Conservation (phyloP, 2,329 filamentous ascomycete genomes). For the Ascocoryne sarcoides region DNA sequence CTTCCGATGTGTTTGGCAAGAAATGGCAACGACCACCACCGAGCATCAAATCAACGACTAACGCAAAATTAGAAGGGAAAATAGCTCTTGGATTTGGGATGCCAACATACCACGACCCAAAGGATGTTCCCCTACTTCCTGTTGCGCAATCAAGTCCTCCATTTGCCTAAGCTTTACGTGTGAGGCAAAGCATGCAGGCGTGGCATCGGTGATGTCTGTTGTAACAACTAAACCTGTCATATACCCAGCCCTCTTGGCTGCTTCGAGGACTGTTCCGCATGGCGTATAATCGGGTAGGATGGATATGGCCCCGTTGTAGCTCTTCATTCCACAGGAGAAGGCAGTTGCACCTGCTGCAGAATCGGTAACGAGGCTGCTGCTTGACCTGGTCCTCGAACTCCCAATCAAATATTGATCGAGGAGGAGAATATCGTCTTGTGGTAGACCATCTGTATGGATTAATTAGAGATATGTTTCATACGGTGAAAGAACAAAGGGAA, state of each 20-base stretch:
- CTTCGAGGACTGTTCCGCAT: slow-evolving; percentile 88
- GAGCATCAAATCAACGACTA: slow-evolving; percentile 80
- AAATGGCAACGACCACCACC: slow-evolving; percentile 93
- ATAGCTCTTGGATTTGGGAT: slow-evolving; percentile 28
- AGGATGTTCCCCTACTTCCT: slow-evolving; percentile 82
- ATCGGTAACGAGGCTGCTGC: slow-evolving; percentile 81
- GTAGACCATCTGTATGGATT: slow-evolving; percentile 46
- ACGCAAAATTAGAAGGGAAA: neutral
- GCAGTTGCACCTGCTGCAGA: slow-evolving; percentile 95
- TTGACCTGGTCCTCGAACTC: slow-evolving; percentile 76
- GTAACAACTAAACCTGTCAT: slow-evolving; percentile 91
- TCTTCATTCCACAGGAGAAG: slow-evolving; percentile 87
- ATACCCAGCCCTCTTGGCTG: slow-evolving; percentile 85
- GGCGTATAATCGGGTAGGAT: slow-evolving; percentile 76
- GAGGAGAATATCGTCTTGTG: slow-evolving; percentile 63
- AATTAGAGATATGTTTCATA: neutral
- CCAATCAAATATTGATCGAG: slow-evolving; percentile 89
- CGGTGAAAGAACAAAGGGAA: neutral
- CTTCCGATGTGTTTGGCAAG: slow-evolving; percentile 67
- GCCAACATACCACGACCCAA: slow-evolving; percentile 49
- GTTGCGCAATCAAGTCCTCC: slow-evolving; percentile 84
- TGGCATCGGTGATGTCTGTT: slow-evolving; percentile 90
- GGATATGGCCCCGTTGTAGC: slow-evolving; percentile 93
- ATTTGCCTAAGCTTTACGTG: slow-evolving; percentile 74
- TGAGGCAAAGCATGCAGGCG: slow-evolving; percentile 86